Percentiles rank a stretch among this genome's conserved stretches.
Evolutionary conservation across 495 filamentous ascomycete species (phyloP).

Genomic region (Emericellopsis terricola): DNA sequence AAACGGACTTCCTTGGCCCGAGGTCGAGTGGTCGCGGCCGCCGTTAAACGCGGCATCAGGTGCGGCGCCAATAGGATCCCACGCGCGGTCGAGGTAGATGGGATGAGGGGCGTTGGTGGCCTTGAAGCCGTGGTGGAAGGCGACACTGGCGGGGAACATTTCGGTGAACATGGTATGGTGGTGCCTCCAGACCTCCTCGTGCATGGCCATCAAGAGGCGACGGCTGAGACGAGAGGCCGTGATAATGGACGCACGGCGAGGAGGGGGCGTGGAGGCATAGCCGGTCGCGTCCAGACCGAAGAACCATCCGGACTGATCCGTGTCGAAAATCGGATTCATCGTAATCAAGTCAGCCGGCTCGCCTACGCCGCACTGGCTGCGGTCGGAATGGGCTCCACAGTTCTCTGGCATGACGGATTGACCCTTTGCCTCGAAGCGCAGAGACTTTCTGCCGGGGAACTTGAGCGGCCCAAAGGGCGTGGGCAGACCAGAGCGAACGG

Average conservation of each 20-base stretch:
- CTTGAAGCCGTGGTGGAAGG: conserved; percentile 86
- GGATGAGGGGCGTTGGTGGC: conserved; percentile 90
- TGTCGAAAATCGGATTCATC: conserved; percentile 86
- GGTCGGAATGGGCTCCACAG: conserved; percentile 40
- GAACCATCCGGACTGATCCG: conserved; percentile 71
- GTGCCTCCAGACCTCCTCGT: conserved; percentile 60
- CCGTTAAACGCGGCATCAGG: conserved; percentile 74
- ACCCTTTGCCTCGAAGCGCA: conserved; percentile 43
- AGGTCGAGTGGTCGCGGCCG: conserved; percentile 55
- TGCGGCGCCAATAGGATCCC: conserved; percentile 45
- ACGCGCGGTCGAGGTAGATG: conserved; percentile 70
- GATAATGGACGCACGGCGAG: conserved; percentile 70
- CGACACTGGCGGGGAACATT: conserved; percentile 76
- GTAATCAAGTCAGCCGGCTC: conserved; percentile 92
- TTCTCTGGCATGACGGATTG: conserved; percentile 35
- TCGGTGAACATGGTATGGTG: conserved; percentile 84
- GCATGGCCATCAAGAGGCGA: conserved; percentile 72
- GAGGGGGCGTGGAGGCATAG: conserved; percentile 56
- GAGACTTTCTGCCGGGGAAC: conserved; percentile 34
- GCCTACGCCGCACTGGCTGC: conserved; percentile 63
- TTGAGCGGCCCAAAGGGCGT: conserved; percentile 66
- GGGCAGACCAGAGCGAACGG: conserved; percentile 36
- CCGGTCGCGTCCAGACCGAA: conserved; percentile 74
- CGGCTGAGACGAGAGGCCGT: conserved; percentile 66
- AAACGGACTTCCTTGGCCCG: conserved; percentile 50